Base-by-base conservation (phyloP, 805 yeast genomes). In the Starmerella etchellsii region DNA sequence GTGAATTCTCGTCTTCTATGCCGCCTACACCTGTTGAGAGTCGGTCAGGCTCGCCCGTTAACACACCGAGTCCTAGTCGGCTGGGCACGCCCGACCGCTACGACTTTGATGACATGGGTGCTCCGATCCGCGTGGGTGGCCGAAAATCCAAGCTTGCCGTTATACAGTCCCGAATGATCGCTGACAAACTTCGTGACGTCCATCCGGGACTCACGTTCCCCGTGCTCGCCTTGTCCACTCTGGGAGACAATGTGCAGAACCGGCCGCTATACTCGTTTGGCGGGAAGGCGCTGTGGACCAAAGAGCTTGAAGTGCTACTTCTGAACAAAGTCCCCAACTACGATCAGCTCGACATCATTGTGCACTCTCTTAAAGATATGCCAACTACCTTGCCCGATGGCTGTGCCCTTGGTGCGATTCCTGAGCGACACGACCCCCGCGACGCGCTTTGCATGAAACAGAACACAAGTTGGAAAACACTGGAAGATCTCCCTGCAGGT, bases 241-340 rank as follows among this genome's bases (percentile, higher is more conserved):
- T 91, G 27, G 98, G 97, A 21, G 98, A 91, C 64, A 80, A 82
- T 56, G 78, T 81, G 24, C 91, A 76, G 56, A 72, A 70, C 55
- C 78, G 75, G 57, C 95, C 98, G 7, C 67, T 91, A 37, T 91
- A 88, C 60, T 74, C 94, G 3, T 91, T 91, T 62, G 97, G 96
- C 32, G 98, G 98, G 21, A 91, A 91, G 59, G 76, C 95, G 0
- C 61, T 91, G 20, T 91, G 98, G 98, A 91, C 98, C 2, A 81
- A 82, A 56, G 98, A 91, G 61, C 68, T 91, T 42, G 98, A 91
- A 62, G 77, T 76, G 20, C 64, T 85, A 36, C 64, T 88, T 30
- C 69, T 80, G 49, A 52, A 54, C 34, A 71, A 71, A 47, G 66
- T 70, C 34, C 68, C 75, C 21, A 87, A 79, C 23, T 76, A 67